Evolutionary conservation across 768 basidiomycete genomes (phyloP).

Genomic region (Tulasnella sp.): DNA sequence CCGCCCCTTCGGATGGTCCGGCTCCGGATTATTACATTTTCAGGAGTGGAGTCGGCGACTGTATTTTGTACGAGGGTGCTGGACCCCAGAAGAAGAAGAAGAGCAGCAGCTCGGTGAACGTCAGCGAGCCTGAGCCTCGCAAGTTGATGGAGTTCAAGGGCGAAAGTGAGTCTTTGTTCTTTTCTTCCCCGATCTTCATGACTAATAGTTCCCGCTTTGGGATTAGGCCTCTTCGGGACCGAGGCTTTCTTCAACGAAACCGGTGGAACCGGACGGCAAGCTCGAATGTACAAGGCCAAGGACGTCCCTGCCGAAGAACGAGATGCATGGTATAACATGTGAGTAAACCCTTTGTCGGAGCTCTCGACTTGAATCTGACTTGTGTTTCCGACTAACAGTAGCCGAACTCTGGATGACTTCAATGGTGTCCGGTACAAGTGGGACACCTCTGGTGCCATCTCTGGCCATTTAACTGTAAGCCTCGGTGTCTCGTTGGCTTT

Average conservation of each 20-base stretch:
- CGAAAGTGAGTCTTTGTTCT: neutral
- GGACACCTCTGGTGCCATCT: neutral
- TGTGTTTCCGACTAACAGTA: neutral
- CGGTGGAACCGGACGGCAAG: neutral
- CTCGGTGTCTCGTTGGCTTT: neutral
- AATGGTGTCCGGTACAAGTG: neutral
- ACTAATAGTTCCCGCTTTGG: neutral
- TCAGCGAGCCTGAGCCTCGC: neutral
- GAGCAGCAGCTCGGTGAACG: neutral
- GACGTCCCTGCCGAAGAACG: neutral
- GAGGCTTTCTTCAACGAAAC: neutral
- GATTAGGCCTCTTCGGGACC: neutral
- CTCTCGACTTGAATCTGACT: neutral
- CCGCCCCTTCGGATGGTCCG: neutral
- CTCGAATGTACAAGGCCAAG: conserved; percentile 14
- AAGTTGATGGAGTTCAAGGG: conserved; percentile 10
- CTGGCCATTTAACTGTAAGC: neutral
- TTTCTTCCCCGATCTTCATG: neutral
- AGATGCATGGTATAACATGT: conserved; percentile 19
- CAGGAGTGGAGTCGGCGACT: neutral
- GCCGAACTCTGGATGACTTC: conserved; percentile 5
- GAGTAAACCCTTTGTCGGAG: neutral
- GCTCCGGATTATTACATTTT: neutral
- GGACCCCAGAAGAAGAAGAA: conserved; percentile 9
- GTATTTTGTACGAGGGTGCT: neutral